phyloP scores from a whole-genome alignment of 2,329 filamentous ascomycete species.

The Juglanconis juglandina region DNA sequence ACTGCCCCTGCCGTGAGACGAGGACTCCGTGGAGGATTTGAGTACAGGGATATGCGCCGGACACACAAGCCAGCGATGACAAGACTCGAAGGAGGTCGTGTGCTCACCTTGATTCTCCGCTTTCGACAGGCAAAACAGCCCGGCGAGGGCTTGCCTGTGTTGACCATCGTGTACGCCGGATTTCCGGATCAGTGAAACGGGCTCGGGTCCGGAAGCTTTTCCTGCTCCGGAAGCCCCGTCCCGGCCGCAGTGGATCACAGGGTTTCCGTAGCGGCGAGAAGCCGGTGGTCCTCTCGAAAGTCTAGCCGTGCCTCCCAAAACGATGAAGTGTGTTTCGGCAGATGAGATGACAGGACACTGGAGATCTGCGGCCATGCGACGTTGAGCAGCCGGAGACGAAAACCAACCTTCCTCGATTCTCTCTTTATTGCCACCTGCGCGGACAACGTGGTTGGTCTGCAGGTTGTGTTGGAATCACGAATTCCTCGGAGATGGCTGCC shows the following conservation, averaged over 20 bases:
- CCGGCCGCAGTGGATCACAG: not conserved
- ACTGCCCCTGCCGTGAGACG: no score
- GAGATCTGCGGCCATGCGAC: not conserved
- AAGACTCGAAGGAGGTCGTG: not conserved
- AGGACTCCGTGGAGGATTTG: not conserved
- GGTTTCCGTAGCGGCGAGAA: no score
- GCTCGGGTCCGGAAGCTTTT: not conserved
- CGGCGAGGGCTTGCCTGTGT: slow-evolving; percentile 19
- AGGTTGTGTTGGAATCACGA: not conserved
- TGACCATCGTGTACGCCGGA: slow-evolving; percentile 13
- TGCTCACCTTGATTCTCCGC: slow-evolving; percentile 17
- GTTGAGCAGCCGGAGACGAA: not conserved
- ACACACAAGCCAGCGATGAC: not conserved
- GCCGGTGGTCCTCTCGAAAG: no score
- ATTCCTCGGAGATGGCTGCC: slow-evolving; percentile 4
- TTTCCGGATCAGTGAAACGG: not conserved
- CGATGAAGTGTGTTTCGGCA: no score
- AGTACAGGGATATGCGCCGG: not conserved
- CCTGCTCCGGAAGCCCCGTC: not conserved
- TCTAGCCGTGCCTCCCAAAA: no score
- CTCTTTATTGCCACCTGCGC: not conserved
- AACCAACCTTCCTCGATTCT: not conserved
- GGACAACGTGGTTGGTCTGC: not conserved
- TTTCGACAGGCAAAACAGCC: slow-evolving; percentile 18
- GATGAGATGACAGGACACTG: not conserved